phyloP scores from a whole-genome alignment of 129 eudicot species.

The Apium graveolens region DNA sequence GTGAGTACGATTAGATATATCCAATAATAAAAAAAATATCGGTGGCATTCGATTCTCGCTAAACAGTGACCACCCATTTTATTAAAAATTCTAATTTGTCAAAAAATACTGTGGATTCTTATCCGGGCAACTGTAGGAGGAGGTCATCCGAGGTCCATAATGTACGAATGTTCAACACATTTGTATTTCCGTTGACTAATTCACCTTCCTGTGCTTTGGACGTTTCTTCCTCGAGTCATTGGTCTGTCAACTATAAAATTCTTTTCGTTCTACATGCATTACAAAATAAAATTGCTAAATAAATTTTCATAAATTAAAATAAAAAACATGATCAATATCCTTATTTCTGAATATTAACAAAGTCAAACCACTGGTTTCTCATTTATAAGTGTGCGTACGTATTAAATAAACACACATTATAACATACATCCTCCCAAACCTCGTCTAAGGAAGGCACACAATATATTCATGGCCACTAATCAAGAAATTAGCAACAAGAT shows the following conservation, averaged over 20 bases:
- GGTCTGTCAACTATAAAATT: neutral
- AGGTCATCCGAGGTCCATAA: slow-evolving; percentile 2
- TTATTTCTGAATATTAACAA: neutral
- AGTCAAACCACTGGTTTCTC: neutral
- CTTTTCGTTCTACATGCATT: neutral
- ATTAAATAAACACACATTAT: neutral
- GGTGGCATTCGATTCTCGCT: too few species aligned
- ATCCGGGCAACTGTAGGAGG: neutral
- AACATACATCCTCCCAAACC: neutral
- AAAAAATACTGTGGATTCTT: neutral
- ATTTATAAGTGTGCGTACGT: neutral
- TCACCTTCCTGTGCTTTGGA: neutral
- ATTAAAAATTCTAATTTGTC: too few species aligned
- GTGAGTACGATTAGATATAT: too few species aligned
- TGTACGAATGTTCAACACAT: slow-evolving; percentile 15
- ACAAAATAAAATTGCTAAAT: neutral
- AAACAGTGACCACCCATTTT: too few species aligned
- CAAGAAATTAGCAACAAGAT: neutral
- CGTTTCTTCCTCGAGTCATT: neutral
- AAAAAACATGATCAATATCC: neutral
- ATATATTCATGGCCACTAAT: neutral
- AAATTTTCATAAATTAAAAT: neutral
- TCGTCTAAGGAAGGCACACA: neutral
- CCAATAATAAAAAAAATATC: too few species aligned
- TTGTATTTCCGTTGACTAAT: neutral